Percentiles rank a stretch among this genome's conserved stretches.
Conservation (phyloP, 257 asterid genomes). For the Solanum bulbocastanum region DNA sequence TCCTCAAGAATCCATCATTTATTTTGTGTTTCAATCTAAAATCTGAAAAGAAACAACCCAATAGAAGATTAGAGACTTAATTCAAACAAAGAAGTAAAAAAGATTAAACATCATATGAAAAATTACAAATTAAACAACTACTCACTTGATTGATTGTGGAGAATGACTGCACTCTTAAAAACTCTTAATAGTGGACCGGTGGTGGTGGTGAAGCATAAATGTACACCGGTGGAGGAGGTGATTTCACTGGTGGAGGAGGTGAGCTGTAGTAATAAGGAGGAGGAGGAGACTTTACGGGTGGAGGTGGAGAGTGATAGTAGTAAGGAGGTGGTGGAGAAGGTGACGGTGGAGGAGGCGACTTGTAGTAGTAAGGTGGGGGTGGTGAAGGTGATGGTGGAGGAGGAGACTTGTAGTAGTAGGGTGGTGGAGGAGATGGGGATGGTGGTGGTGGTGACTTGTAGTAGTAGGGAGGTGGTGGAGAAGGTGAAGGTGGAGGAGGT, state of each 20-base stretch:
- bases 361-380: background rate
- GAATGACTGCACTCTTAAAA: background rate
- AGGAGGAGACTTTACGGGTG: background rate
- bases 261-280: background rate
- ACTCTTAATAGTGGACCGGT: background rate
- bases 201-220: background rate
- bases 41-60: background rate
- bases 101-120: background rate
- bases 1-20: background rate
- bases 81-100: background rate
- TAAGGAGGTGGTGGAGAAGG: background rate
- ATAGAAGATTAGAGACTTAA: background rate
- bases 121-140: background rate
- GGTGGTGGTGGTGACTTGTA: background rate
- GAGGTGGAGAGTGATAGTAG: background rate
- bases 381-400: background rate
- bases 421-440: background rate
- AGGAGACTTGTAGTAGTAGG: background rate
- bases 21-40: background rate
- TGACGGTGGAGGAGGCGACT: background rate
- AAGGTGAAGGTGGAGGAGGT: background rate
- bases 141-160: slow-evolving; percentile 1
- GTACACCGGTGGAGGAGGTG: background rate
- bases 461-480: background rate
- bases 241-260: background rate